phyloP scores from a whole-genome alignment of 2,329 filamentous ascomycete species.

The Amauroascus niger region DNA sequence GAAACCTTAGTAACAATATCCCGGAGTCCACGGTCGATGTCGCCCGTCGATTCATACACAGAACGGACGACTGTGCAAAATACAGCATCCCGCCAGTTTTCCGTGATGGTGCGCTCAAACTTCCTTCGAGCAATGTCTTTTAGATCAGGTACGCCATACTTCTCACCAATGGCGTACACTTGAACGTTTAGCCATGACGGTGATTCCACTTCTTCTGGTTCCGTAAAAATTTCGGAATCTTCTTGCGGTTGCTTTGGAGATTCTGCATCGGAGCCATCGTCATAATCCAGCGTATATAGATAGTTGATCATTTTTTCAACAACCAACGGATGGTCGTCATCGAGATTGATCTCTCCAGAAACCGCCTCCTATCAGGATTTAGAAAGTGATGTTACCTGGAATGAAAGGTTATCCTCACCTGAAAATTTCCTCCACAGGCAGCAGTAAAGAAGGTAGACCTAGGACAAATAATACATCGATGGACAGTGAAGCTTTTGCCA shows the following conservation, averaged over 20 bases:
- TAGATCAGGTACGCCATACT: conserved; percentile 1
- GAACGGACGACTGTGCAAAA: conserved; percentile 1
- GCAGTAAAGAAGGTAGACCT: conserved; percentile 16
- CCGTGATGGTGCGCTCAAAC: not conserved
- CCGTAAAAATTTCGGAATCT: not conserved
- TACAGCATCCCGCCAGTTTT: not conserved
- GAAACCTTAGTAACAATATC: not conserved
- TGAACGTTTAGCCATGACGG: not conserved
- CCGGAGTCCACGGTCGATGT: not conserved
- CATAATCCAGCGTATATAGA: conserved; percentile 7
- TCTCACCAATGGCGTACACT: not conserved
- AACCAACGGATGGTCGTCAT: conserved; percentile 10
- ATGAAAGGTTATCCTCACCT: conserved; percentile 8
- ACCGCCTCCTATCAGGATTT: conserved; percentile 9
- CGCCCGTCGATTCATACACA: not conserved
- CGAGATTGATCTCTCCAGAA: conserved; percentile 10
- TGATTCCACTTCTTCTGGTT: not conserved
- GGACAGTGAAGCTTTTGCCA: conserved; percentile 15
- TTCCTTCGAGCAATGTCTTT: not conserved
- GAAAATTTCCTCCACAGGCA: conserved; percentile 14
- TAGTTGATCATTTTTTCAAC: conserved; percentile 14
- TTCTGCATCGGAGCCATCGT: not conserved
- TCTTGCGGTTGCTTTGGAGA: not conserved
- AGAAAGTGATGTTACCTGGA: not conserved
- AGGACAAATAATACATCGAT: conserved; percentile 18